Evolutionary conservation across 208 protist species (phyloP), one percentile per base, ranked within the genome.

Genomic region (Crithidia acanthocephali): DNA sequence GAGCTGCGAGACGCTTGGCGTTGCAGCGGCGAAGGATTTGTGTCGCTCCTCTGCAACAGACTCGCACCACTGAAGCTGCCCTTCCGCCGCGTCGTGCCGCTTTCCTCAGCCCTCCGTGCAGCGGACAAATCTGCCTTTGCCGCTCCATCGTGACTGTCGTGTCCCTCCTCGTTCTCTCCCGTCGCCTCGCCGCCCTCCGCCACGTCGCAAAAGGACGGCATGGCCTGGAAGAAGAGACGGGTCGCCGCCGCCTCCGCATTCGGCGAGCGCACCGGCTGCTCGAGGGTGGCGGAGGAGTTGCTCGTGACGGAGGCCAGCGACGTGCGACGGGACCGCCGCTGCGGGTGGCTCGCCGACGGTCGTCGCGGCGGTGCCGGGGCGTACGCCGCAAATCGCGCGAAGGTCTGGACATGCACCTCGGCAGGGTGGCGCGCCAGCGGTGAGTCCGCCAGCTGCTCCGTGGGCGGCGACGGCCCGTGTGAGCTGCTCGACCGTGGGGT

Each of bases 221-320:
- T 78, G 10, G 50, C 0, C 0, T 30, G 22, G 50, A 78, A 78
- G 47, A 78, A 62, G 50, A 48, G 35, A 4, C 40, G 64, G 10
- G 59, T 55, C 18, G 59, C 47, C 15, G 59, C 58, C 10, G 65
- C 58, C 25, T 72, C 65, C 15, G 66, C 65, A 22, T 67, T 59
- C 5, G 20, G 50, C 27, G 72, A 72, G 44, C 4, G 9, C n/a
- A 13, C 15, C 2, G 48, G 35, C 44, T 62, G 58, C 56, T n/a
- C 58, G 2, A 68, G 23, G 22, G 50, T 7, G 11, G 48, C 37
- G 27, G 72, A 68, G 1, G 65, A 78, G 66, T 67, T 72, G 18
- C 51, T 78, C 16, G 51, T 48, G 27, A 61, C 18, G 9, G 72
- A 78, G 27, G 37, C 37, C 23, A 72, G 42, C 25, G 72, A 78